These are phyloP conservation scores for Purshia tridentata DNA, from an alignment of 306 rosid species.

Conservation along the genomic window DNA sequence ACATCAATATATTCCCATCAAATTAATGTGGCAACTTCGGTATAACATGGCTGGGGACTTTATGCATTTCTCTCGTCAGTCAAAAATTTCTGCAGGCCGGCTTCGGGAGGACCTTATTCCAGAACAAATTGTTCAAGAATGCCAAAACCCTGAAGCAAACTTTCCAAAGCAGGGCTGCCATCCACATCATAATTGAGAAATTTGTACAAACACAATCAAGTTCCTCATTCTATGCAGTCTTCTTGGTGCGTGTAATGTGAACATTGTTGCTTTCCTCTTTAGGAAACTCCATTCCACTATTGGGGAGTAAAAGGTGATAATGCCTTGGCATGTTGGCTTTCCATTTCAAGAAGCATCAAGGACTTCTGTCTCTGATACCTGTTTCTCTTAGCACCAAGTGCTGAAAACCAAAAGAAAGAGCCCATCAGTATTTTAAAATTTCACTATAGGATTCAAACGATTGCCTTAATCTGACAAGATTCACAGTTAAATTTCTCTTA, in stretches of 20 bases:
- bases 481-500: too few relatives aligned
- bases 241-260: conserved; percentile 6
- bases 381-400: conserved; percentile 85
- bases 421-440: too few relatives aligned
- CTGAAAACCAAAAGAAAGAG: conserved; percentile 35
- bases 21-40: conserved; percentile 2
- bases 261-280: not conserved
- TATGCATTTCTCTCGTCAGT: conserved; percentile 15
- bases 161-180: conserved; percentile 17
- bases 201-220: conserved; percentile 22
- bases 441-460: too few relatives aligned
- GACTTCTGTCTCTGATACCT: conserved; percentile 87
- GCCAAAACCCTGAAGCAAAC: conserved; percentile 14
- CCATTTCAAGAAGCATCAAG: conserved; percentile 91
- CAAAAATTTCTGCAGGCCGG: not conserved
- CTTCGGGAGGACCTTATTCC: conserved; percentile 10
- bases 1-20: conserved; percentile 11
- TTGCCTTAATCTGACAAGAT: too few relatives aligned
- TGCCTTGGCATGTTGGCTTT: conserved; percentile 95
- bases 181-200: conserved; percentile 23
- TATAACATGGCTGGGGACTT: conserved; percentile 8
- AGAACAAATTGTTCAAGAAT: conserved; percentile 7
- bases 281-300: conserved; percentile 15
- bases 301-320: conserved; percentile 47
- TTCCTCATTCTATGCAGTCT: conserved; percentile 22